These are phyloP conservation scores for Ceratopteris richardii DNA, from an alignment of 75 land plant genomes.

Conservation along the genomic window DNA sequence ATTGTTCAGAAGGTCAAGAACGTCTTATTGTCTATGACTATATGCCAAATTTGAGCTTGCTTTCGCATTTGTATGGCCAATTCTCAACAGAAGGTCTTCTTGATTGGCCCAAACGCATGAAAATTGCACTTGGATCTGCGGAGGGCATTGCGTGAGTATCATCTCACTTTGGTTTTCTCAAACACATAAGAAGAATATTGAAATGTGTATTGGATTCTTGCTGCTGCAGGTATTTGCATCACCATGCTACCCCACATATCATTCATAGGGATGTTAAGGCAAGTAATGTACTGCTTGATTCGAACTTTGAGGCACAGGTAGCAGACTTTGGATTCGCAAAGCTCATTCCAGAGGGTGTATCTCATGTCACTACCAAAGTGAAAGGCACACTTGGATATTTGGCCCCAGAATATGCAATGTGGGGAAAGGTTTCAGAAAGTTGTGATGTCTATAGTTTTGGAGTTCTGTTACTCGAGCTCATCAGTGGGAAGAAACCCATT, in stretches of 20 bases:
- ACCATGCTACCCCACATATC: slow-evolving; percentile 64
- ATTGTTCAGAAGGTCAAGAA: slow-evolving; percentile 66
- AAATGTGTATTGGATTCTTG: background rate
- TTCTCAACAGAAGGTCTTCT: slow-evolving; percentile 32
- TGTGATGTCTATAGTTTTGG: slow-evolving; percentile 94
- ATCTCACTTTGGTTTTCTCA: background rate
- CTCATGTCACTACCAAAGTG: slow-evolving; percentile 70
- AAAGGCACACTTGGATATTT: slow-evolving; percentile 84
- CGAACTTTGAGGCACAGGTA: slow-evolving; percentile 64
- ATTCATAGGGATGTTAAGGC: slow-evolving; percentile 87
- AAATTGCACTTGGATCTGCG: slow-evolving; percentile 57
- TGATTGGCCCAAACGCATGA: slow-evolving; percentile 49
- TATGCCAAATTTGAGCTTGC: slow-evolving; percentile 73
- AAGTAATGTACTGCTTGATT: slow-evolving; percentile 70
- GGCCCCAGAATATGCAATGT: slow-evolving; percentile 87
- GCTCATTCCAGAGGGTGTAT: slow-evolving; percentile 72
- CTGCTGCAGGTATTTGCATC: slow-evolving; percentile 59
- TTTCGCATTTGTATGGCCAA: slow-evolving; percentile 62
- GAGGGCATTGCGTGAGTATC: slow-evolving; percentile 50
- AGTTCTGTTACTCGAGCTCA: slow-evolving; percentile 59
- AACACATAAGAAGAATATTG: too few relatives aligned
- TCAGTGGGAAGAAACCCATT: slow-evolving; percentile 58
- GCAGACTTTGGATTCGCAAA: slow-evolving; percentile 94
- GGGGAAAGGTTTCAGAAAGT: slow-evolving; percentile 75
- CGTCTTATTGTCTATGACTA: slow-evolving; percentile 69